A percentile compares a stretch with the other conserved stretches of the same genome.
Conservation (phyloP, 768 basidiomycete genomes). For the Cytidiella melzeri region DNA sequence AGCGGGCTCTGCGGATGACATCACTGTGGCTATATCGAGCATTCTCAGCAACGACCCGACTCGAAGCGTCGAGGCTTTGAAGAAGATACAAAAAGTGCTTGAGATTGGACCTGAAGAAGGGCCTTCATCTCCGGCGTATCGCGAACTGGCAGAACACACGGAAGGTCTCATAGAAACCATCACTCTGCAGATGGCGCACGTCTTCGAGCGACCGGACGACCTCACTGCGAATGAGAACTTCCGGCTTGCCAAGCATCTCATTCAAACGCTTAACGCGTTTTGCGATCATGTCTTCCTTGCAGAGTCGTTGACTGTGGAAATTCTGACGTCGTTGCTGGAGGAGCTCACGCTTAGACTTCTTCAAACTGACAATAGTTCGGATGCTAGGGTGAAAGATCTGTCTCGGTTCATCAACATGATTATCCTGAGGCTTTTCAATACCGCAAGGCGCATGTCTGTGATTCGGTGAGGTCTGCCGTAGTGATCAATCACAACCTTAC, state of each 20-base stretch:
- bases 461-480: constrained; percentile 62
- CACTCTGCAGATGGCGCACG: constrained; percentile 84
- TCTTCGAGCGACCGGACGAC: constrained; percentile 79
- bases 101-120: constrained; percentile 70
- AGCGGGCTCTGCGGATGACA: constrained; percentile 40
- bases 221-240: constrained; percentile 75
- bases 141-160: constrained; percentile 71
- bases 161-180: constrained; percentile 88
- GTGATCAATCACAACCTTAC: neutral
- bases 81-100: constrained; percentile 86
- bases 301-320: constrained; percentile 79
- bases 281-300: constrained; percentile 88
- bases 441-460: constrained; percentile 82
- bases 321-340: constrained; percentile 80
- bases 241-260: constrained; percentile 93
- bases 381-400: constrained; percentile 84
- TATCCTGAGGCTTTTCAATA: constrained; percentile 87
- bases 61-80: constrained; percentile 88
- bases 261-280: constrained; percentile 92
- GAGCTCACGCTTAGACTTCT: constrained; percentile 88
- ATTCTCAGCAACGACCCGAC: constrained; percentile 83
- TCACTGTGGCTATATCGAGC: constrained; percentile 79
- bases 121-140: constrained; percentile 61
- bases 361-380: constrained; percentile 84
- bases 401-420: constrained; percentile 99